These are phyloP conservation scores for Paxillus involutus DNA, from an alignment of 768 basidiomycete species.

Conservation along the genomic window DNA sequence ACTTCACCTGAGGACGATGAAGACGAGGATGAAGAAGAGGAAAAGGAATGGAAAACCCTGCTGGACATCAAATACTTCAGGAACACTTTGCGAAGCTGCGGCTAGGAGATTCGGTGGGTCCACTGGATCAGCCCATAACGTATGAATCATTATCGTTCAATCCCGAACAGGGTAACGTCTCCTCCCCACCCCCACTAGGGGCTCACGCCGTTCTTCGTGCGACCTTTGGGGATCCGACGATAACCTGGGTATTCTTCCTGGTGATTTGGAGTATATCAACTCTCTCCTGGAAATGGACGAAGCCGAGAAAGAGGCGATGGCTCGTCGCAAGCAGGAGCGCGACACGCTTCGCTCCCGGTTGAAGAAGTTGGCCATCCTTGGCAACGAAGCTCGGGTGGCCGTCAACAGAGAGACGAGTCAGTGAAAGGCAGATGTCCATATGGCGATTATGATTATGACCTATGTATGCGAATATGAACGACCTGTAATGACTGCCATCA, in stretches of 20 bases:
- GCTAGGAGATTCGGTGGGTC: neutral
- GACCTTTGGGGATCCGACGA: neutral
- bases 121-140: neutral
- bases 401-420: neutral
- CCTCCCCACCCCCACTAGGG: neutral
- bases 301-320: conserved; percentile 1
- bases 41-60: neutral
- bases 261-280: conserved; percentile 1
- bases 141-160: neutral
- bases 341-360: conserved; percentile 1
- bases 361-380: conserved; percentile 10
- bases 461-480: neutral
- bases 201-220: neutral
- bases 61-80: neutral
- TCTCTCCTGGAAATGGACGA: neutral
- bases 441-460: neutral
- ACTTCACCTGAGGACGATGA: neutral
- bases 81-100: neutral
- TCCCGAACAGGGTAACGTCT: neutral
- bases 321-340: conserved; percentile 2
- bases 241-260: neutral
- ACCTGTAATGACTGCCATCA: neutral
- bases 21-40: neutral
- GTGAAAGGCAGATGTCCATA: neutral
- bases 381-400: conserved; percentile 4